phyloP scores from a whole-genome alignment of 2,329 filamentous ascomycete genomes.

The Clonostachys rosea region DNA sequence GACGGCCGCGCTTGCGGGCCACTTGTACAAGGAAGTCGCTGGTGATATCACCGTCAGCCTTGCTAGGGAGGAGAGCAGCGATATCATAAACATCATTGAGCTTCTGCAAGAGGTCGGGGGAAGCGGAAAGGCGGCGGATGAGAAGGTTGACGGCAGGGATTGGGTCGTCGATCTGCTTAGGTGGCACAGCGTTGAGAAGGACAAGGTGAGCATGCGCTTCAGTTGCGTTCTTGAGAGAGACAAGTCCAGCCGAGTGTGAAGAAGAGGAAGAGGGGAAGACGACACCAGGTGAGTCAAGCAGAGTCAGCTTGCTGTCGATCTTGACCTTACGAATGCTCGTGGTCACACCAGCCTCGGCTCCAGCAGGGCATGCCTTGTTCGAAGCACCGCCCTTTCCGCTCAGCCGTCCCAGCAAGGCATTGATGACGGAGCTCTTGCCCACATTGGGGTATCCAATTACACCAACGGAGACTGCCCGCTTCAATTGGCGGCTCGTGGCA shows the following conservation, averaged over 20 bases:
- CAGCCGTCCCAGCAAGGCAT: slow-evolving; percentile 77
- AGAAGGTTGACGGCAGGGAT: slow-evolving; percentile 81
- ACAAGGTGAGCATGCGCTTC: slow-evolving; percentile 81
- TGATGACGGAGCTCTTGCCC: slow-evolving; percentile 95
- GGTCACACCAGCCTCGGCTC: slow-evolving; percentile 88
- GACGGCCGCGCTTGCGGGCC: slow-evolving; percentile 82
- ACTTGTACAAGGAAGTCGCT: slow-evolving; percentile 94
- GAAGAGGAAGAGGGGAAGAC: slow-evolving; percentile 72
- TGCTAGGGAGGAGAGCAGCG: slow-evolving; percentile 65
- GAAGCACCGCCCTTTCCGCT: slow-evolving; percentile 56
- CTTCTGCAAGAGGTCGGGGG: slow-evolving; percentile 70
- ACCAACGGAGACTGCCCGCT: slow-evolving; percentile 84
- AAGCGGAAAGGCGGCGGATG: slow-evolving; percentile 72
- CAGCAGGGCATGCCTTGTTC: slow-evolving; percentile 71
- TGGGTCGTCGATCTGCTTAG: slow-evolving; percentile 91
- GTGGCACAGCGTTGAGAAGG: slow-evolving; percentile 86
- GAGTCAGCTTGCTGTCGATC: slow-evolving; percentile 88
- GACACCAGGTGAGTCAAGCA: slow-evolving; percentile 91
- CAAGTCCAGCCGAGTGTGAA: slow-evolving; percentile 29
- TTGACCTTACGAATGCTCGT: slow-evolving; percentile 87
- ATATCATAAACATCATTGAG: slow-evolving; percentile 82
- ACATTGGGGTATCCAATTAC: slow-evolving; percentile 96
- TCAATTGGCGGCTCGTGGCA: slow-evolving; percentile 76
- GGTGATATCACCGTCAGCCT: slow-evolving; percentile 68
- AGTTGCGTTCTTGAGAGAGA: slow-evolving; percentile 53